Evolutionary conservation across 805 yeast genomes (phyloP), one percentile per base, ranked within the genome.

Genomic region (Myxozyma lipomycoides): DNA sequence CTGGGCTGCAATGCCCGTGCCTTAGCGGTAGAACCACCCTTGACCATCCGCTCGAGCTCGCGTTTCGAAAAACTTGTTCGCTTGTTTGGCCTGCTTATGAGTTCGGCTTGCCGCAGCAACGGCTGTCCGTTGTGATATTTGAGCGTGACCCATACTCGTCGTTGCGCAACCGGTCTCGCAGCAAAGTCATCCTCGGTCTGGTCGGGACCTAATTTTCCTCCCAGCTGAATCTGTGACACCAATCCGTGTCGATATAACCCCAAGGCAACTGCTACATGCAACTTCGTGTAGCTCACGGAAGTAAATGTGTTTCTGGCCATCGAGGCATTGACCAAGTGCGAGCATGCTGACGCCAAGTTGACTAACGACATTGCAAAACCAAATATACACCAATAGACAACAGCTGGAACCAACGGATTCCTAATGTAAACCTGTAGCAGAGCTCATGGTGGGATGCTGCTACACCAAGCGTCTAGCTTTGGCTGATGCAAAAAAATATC

Each of bases 221-320:
- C 98, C 63, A 86, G 79, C 63, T 86, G 95, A 46, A 93, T 77
- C 1, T 89, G 78, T 0, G 89, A 78, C 40, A 93, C 73, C 66
- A 91, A 88, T 0, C 98, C 98, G 69, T 90, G 95, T 58, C 84
- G 85, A 72, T 91, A 87, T 35, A 93, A 77, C 32, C 89, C 91
- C 46, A 86, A 72, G 12, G 95, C 87, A 43, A 93, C 77, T 62
- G 85, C 88, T 48, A 93, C 74, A 67, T 91, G 95, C 61, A 88
- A 73, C 61, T 84, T 82, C 12, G 90, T 79, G 72, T 83, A 85
- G 23, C 96, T 96, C 18, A 93, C 77, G 18, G 88, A 78, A 0
- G 97, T 87, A 52, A 83, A 67, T 9, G 91, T 77, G 40, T 81
- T 71, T 63, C 80, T 79, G 43, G 86, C 91, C 67, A 84, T 78